Base-by-base conservation (phyloP, 1,139 yeast species). In the Saccharomycopsis hybrid region DNA sequence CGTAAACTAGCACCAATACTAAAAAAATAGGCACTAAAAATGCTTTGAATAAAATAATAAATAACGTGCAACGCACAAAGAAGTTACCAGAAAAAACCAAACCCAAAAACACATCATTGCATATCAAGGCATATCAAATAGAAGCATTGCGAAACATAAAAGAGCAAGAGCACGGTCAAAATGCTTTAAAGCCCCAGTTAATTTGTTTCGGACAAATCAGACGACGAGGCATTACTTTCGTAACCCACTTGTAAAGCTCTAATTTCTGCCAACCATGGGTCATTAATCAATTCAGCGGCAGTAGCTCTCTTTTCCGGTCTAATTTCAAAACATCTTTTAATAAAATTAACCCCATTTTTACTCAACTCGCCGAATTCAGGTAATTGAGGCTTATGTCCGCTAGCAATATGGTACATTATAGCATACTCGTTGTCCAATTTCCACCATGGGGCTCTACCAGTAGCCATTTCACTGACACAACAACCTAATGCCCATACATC, bases 341-440 rank as follows among this genome's bases (percentile, higher is more conserved):
- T 67, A 64, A 92, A 90, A 40, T 72, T 72, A 48, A 74, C 76
- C 18, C 98, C 97, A 18, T 72, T 77, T 35, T 74, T 77, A 58
- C 94, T 81, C 50, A 92, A 70, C 64, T 89, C 96, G 53, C 85
- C 94, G 1, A 76, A 67, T 0, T 82, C 66, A 2, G 98, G 98
- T 51, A 92, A 71, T 59, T 79, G 89, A 0, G 98, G 98, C 56
- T 81, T 74, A 62, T 88, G 95, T 1, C 97, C 96, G 1, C 96
- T 95, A 0, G 97, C 97, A 60, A 92, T 92, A 65, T 89, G 97
- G 63, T 90, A 92, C 97, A 92, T 90, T 47, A 92, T 88, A 1
- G 97, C 97, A 95, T 95, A 92, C 64, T 90, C 97, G 61, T 92
- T 92, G 62, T 92, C 98, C 57, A 89, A 72, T 64, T 89, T 86